Evolutionary conservation across 306 rosid genomes (phyloP).

Genomic region (Cucurbita moschata): DNA sequence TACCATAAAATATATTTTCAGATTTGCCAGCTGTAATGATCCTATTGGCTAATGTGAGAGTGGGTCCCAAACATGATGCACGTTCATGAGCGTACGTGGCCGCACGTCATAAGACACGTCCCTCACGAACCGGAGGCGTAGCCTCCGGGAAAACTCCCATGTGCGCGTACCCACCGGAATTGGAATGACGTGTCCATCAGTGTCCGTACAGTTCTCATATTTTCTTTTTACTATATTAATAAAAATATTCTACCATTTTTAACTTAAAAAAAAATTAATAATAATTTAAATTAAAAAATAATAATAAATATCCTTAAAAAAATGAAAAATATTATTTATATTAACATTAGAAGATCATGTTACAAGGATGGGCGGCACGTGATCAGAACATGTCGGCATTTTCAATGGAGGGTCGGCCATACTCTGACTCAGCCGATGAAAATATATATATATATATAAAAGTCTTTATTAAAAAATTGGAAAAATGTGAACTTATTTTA

Average conservation of each 20-base stretch:
- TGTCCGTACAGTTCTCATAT: background rate
- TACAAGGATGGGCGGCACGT: background rate
- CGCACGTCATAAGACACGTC: background rate
- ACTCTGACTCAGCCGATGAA: background rate
- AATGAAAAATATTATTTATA: no score
- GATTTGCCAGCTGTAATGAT: no score
- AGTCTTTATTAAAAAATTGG: no score
- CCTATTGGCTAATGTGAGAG: no score
- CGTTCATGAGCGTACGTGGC: background rate
- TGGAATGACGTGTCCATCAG: background rate
- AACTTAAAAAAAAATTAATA: no score
- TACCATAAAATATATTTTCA: no score
- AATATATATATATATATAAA: no score
- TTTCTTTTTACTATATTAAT: no score
- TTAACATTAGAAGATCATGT: background rate
- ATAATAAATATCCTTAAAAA: no score
- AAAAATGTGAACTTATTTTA: no score
- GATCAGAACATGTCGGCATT: background rate
- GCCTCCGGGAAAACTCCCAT: background rate
- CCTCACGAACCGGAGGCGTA: background rate
- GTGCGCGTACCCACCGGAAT: slow-evolving; percentile 1
- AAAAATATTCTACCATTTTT: no score
- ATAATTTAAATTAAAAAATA: no score
- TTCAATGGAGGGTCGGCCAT: background rate
- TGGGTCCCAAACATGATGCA: background rate